Percentiles rank a stretch among this genome's conserved stretches.
Conservation (phyloP, 805 yeast species). For the Jamesozyma jinghongensis region DNA sequence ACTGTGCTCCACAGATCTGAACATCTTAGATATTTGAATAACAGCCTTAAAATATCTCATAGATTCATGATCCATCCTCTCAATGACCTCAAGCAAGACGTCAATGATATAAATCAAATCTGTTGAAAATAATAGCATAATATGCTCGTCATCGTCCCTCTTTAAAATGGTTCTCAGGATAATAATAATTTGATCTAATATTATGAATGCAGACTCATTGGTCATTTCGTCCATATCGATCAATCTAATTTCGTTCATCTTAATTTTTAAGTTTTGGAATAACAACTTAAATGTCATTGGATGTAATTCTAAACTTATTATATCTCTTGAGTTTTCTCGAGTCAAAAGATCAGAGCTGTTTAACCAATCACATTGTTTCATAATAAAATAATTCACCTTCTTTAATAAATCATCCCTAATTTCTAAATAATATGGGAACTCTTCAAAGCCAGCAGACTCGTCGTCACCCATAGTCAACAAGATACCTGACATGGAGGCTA, state of each 20-base stretch:
- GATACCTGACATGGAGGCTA: slow-evolving; percentile 61
- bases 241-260: slow-evolving; percentile 25
- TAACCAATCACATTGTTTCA: slow-evolving; percentile 39
- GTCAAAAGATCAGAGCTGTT: slow-evolving; percentile 40
- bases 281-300: slow-evolving; percentile 42
- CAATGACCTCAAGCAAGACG: slow-evolving; percentile 17
- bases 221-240: slow-evolving; percentile 11
- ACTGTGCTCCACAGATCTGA: slow-evolving; percentile 16
- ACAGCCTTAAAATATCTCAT: slow-evolving; percentile 18
- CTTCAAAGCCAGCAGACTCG: slow-evolving; percentile 1
- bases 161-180: slow-evolving; percentile 33
- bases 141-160: slow-evolving; percentile 20
- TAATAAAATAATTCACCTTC: slow-evolving; percentile 38
- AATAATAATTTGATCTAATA: slow-evolving; percentile 40
- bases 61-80: slow-evolving; percentile 10
- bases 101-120: slow-evolving; percentile 27
- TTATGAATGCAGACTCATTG: slow-evolving; percentile 18
- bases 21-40: slow-evolving; percentile 24
- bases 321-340: slow-evolving; percentile 62
- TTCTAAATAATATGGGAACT: slow-evolving; percentile 6
- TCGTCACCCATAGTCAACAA: slow-evolving; percentile 33
- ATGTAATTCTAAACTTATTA: slow-evolving; percentile 53
- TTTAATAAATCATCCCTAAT: slow-evolving; percentile 26
- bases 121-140: slow-evolving; percentile 25
- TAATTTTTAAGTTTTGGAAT: slow-evolving; percentile 34